Conservation (phyloP, 768 basidiomycete species). For the Collybia sordida region DNA sequence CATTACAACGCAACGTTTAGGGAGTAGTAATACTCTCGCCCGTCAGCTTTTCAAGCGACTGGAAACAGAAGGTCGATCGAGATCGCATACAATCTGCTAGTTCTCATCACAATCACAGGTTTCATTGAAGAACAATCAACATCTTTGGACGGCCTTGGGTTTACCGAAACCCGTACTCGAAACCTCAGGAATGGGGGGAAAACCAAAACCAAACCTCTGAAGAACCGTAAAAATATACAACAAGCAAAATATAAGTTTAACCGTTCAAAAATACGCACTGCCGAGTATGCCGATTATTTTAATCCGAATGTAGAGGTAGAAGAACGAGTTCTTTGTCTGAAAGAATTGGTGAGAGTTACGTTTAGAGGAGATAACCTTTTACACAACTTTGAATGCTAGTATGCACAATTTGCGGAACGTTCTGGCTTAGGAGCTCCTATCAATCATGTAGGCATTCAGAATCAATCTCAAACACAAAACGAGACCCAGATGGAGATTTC, state of each 20-base stretch:
- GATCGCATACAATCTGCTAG: neutral
- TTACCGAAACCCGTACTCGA: constrained; percentile 39
- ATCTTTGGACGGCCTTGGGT: constrained; percentile 49
- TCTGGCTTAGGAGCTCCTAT: constrained; percentile 5
- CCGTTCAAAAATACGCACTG: constrained; percentile 37
- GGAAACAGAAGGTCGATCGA: constrained; percentile 61
- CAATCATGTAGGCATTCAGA: constrained; percentile 1
- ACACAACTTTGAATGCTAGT: no score
- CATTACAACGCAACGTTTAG: constrained; percentile 27
- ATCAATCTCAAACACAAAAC: constrained; percentile 37
- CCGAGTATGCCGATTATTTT: constrained; percentile 69
- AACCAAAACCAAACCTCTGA: constrained; percentile 37
- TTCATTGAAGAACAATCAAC: constrained; percentile 56
- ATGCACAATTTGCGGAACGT: neutral
- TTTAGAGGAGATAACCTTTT: neutral
- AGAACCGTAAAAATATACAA: constrained; percentile 50
- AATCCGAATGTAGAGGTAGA: constrained; percentile 59
- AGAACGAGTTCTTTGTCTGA: constrained; percentile 58
- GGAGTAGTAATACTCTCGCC: constrained; percentile 52
- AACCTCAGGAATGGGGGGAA: constrained; percentile 39
- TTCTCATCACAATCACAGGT: constrained; percentile 32
- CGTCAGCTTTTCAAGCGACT: constrained; percentile 67
- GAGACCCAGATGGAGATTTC: constrained; percentile 18
- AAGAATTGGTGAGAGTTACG: constrained; percentile 47
- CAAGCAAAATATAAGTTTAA: constrained; percentile 63